Evolutionary conservation across 2,329 filamentous ascomycete genomes (phyloP), one percentile per base, ranked within the genome.

Genomic region (Verticillium albo-atrum): DNA sequence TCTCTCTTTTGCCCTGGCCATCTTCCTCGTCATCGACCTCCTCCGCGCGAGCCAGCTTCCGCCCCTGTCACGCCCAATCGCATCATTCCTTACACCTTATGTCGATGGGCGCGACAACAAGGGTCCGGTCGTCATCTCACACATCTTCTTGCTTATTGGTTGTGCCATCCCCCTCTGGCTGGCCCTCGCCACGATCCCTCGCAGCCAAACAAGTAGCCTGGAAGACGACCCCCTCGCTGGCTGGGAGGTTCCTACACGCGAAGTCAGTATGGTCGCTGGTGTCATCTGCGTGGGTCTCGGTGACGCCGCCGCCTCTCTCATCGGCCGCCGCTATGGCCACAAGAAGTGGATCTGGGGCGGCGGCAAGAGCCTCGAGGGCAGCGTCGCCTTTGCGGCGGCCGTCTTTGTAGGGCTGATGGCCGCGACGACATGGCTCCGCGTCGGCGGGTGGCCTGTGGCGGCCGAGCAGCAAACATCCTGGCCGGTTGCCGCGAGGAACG

Each of bases 311-410:
- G 95, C 95, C 1, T 96, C 90, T 15, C 81, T 99, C 2, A 89
- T 98, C 57, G 95, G 95, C 1, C 83, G 95, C 34, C 86, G 94
- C 20, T 97, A 88, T 71, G 95, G 95, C 3, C 87, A 87, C 28
- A 83, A 85, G 34, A 98, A 97, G 78, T 99, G 95, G 95, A 83
- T 93, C 26, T 99, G 95, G 95, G 91, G 92, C 15, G 95, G 95
- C 4, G 94, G 93, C 15, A 99, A 99, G 81, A 97, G 92, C 63
- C 80, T 99, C 1, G 94, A 99, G 74, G 95, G 95, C 58, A 88
- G 85, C 64, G 65, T 88, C 6, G 95, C 95, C 1, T 98, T 99
- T 74, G 89, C 88, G 1, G 74, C 78, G 4, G 93, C 92, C 3
- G 95, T 98, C 4, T 89, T 89, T 56, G 64, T 82, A 4, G 95